Evolutionary conservation across 116 monocot genomes (phyloP).

Genomic region (Iris pallida): DNA sequence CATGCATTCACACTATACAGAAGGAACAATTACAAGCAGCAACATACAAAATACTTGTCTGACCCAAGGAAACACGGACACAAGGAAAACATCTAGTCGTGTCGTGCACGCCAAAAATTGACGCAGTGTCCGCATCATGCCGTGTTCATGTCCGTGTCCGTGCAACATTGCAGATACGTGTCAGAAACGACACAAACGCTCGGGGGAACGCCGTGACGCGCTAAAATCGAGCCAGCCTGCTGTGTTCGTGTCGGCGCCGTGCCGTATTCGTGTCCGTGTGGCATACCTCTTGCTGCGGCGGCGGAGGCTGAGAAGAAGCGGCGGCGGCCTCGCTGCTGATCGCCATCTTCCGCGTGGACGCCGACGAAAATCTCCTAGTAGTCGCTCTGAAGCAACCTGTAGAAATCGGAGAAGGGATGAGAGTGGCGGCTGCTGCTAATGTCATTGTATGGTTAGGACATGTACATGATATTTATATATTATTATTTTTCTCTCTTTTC

Average conservation of each 20-base stretch:
- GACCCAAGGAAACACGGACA: no score
- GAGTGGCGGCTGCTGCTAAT: no score
- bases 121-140: neutral
- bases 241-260: neutral
- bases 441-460: no score
- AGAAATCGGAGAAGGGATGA: no score
- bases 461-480: no score
- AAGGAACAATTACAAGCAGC: neutral
- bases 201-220: neutral
- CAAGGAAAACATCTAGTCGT: no score
- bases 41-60: no score
- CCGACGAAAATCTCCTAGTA: neutral
- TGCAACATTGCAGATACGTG: neutral
- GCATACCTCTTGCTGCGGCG: neutral
- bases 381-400: conserved; percentile 8
- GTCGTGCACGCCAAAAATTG: no score
- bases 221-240: neutral
- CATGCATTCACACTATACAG: neutral
- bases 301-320: neutral
- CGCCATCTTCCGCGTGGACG: neutral
- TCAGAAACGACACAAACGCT: neutral
- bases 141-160: neutral
- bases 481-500: no score
- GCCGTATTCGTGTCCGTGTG: neutral
- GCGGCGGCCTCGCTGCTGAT: neutral